These are phyloP conservation scores for Gardenia jasminoides DNA, from an alignment of 257 asterid species.

Conservation along the genomic window DNA sequence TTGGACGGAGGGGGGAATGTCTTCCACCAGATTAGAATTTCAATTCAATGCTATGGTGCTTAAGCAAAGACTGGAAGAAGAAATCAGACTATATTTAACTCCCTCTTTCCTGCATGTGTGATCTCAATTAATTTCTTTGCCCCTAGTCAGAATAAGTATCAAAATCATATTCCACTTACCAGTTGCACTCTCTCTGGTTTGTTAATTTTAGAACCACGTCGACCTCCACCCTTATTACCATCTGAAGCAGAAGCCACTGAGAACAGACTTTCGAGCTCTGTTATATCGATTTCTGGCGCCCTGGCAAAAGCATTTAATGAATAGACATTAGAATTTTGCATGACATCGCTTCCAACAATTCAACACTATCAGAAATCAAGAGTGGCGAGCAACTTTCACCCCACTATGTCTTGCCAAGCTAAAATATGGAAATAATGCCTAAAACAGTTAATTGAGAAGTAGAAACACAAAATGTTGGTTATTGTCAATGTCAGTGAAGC, in stretches of 20 bases:
- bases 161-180: constrained; percentile 48
- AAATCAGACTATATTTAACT: not conserved
- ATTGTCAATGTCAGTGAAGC: not conserved
- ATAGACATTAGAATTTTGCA: constrained; percentile 31
- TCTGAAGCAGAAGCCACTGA: constrained; percentile 93
- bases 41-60: not conserved
- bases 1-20: not conserved
- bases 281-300: constrained; percentile 95
- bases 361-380: not conserved
- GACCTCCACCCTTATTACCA: constrained; percentile 63
- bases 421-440: not conserved
- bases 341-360: not conserved
- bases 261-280: constrained; percentile 96
- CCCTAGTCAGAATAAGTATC: not conserved
- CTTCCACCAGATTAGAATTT: not conserved
- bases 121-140: not conserved
- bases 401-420: not conserved
- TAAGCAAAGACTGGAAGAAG: too few relatives aligned
- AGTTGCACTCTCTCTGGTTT: constrained; percentile 96
- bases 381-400: not conserved
- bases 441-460: not conserved
- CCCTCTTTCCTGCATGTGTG: not conserved
- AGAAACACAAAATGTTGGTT: not conserved
- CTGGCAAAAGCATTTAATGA: constrained; percentile 31
- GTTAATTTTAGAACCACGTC: constrained; percentile 78